A percentile compares a stretch with the other conserved stretches of the same genome.
Evolutionary conservation across 345 rosid species (phyloP).

Genomic region (Balakata baccata): DNA sequence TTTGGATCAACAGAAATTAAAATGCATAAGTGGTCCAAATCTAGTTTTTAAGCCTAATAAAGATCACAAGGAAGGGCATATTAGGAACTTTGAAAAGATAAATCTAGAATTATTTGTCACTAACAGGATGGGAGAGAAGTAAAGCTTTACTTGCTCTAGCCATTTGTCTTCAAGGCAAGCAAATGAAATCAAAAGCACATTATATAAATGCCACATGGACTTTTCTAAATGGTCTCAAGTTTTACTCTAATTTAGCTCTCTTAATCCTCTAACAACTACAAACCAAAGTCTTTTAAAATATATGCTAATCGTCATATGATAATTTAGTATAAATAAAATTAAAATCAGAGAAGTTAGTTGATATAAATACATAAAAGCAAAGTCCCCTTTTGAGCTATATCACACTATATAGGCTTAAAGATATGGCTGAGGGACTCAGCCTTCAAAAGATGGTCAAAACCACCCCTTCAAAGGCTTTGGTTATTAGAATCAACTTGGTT

Average conservation of each 20-base stretch:
- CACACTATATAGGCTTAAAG: conserved; percentile 2
- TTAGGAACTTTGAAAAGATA: conserved; percentile 7
- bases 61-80: background rate
- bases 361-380: conserved; percentile 11
- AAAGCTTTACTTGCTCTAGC: conserved; percentile 20
- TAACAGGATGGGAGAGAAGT: conserved; percentile 19
- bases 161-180: conserved; percentile 35
- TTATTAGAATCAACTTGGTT: conserved; percentile 59
- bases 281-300: conserved; percentile 13
- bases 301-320: conserved; percentile 9
- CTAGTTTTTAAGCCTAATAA: background rate
- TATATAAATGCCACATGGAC: conserved; percentile 43
- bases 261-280: conserved; percentile 35
- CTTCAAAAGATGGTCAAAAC: conserved; percentile 49
- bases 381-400: conserved; percentile 21
- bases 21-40: background rate
- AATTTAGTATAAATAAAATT: conserved; percentile 3
- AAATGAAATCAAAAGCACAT: conserved; percentile 26
- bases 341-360: conserved; percentile 8
- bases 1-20: conserved; percentile 2
- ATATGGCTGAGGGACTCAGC: conserved; percentile 40
- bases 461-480: conserved; percentile 55
- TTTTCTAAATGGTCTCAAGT: conserved; percentile 31
- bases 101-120: conserved; percentile 7
- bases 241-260: conserved; percentile 33